phyloP scores from a whole-genome alignment of 495 filamentous ascomycete genomes.

The Aspergillus indologenus region DNA sequence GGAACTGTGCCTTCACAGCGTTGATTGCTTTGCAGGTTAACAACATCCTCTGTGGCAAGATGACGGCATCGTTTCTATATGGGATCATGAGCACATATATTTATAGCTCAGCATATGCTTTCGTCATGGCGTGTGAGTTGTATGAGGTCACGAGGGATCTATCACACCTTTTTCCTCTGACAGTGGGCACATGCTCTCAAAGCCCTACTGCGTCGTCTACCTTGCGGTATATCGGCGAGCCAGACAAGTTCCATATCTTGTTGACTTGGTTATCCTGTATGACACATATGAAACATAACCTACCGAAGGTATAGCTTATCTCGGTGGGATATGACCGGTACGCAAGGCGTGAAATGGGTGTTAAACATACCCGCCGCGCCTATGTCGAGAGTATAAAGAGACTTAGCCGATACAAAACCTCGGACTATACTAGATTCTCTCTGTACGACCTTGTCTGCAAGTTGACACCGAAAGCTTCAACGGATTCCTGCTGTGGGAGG shows the following conservation, averaged over 20 bases:
- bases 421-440: too few relatives aligned
- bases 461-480: too few relatives aligned
- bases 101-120: slow-evolving; percentile 1
- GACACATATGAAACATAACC: too few relatives aligned
- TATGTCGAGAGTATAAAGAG: too few relatives aligned
- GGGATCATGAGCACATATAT: not conserved
- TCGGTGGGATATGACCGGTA: too few relatives aligned
- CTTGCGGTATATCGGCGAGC: slow-evolving; percentile 37
- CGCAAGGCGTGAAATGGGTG: too few relatives aligned
- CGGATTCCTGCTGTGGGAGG: not conserved
- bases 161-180: slow-evolving; percentile 34
- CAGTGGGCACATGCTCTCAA: slow-evolving; percentile 35
- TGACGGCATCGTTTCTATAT: slow-evolving; percentile 39
- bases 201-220: slow-evolving; percentile 34
- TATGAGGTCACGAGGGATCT: not conserved
- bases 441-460: too few relatives aligned
- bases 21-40: slow-evolving; percentile 3
- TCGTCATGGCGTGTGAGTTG: not conserved
- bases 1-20: not conserved
- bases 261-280: not conserved
- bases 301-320: too few relatives aligned
- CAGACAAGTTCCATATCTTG: slow-evolving; percentile 38
- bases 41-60: slow-evolving; percentile 13
- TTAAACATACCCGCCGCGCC: too few relatives aligned
- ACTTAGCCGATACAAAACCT: too few relatives aligned